Evolutionary conservation across 768 basidiomycete genomes (phyloP).

Genomic region (Xerocomellus chrysenteron): DNA sequence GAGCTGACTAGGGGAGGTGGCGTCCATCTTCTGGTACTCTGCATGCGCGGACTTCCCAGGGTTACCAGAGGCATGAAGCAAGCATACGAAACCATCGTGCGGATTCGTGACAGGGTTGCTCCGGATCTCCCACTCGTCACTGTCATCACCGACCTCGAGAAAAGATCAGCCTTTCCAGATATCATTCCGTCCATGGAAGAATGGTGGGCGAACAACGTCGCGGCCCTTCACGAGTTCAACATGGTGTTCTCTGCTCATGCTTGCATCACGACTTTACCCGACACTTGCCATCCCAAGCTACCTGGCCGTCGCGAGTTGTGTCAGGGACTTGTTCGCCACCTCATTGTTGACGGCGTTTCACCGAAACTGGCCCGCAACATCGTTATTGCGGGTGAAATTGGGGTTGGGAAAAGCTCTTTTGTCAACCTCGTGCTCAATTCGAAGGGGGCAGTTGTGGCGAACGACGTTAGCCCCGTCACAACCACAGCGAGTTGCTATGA

Average conservation of each 20-base stretch:
- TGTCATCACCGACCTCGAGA: constrained; percentile 35
- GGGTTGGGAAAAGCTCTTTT: constrained; percentile 31
- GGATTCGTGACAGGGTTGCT: constrained; percentile 20
- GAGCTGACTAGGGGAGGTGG: constrained; percentile 18
- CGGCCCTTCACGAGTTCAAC: constrained; percentile 23
- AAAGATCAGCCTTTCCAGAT: constrained; percentile 15
- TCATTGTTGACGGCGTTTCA: constrained; percentile 19
- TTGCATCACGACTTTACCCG: constrained; percentile 21
- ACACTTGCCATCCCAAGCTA: constrained; percentile 22
- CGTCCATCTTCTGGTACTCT: constrained; percentile 27
- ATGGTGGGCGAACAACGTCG: constrained; percentile 40
- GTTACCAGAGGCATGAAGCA: constrained; percentile 29
- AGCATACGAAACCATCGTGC: constrained; percentile 23
- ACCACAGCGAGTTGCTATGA: constrained; percentile 11
- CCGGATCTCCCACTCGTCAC: constrained; percentile 23
- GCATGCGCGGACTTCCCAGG: constrained; percentile 27
- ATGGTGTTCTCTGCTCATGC: constrained; percentile 35
- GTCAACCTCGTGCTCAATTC: constrained; percentile 27
- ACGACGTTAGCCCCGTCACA: constrained; percentile 20
- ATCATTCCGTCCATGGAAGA: constrained; percentile 31
- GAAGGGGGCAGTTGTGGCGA: constrained; percentile 18
- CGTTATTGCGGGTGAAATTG: constrained; percentile 25
- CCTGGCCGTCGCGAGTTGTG: constrained; percentile 20
- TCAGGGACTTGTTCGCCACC: constrained; percentile 13
- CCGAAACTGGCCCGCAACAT: constrained; percentile 24